A percentile compares a stretch with the other conserved stretches of the same genome.
Conservation (phyloP, 2,329 filamentous ascomycete species). For the Microcera coccophila region DNA sequence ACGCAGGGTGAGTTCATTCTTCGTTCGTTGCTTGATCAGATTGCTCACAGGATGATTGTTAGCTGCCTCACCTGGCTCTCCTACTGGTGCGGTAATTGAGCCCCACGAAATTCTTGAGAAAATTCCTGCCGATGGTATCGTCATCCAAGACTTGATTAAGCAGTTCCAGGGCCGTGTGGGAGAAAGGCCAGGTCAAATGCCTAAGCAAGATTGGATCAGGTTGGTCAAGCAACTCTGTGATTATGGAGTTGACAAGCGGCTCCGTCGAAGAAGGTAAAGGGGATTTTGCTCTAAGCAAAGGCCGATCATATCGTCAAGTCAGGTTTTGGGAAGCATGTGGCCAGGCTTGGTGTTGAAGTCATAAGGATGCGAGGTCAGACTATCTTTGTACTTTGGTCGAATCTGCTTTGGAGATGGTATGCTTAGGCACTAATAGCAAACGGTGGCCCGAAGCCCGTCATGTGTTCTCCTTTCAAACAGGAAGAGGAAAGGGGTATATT, state of each 20-base stretch:
- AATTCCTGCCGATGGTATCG: slow-evolving; percentile 52
- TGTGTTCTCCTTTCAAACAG: no score
- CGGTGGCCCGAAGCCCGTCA: no score
- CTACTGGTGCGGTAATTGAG: slow-evolving; percentile 38
- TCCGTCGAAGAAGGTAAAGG: slow-evolving; percentile 41
- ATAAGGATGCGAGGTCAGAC: no score
- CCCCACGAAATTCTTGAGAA: slow-evolving; percentile 52
- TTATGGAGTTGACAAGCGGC: slow-evolving; percentile 53
- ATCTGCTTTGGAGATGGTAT: no score
- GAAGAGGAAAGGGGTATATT: not conserved
- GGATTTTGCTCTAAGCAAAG: no score
- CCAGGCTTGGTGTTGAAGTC: no score
- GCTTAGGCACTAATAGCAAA: no score
- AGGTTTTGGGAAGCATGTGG: no score
- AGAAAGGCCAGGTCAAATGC: slow-evolving; percentile 48
- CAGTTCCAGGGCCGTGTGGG: slow-evolving; percentile 52
- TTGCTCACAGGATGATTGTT: slow-evolving; percentile 10
- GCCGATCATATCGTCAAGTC: no score
- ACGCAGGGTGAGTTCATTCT: slow-evolving; percentile 29
- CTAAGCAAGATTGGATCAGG: slow-evolving; percentile 54
- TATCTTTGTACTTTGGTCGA: no score
- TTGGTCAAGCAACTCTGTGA: slow-evolving; percentile 54
- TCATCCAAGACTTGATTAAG: slow-evolving; percentile 51
- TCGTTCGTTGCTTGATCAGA: not conserved
- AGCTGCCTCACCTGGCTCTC: slow-evolving; percentile 32